Conservation (phyloP, 1,284 basidiomycete species). For the Heterobasidion irregulare region DNA sequence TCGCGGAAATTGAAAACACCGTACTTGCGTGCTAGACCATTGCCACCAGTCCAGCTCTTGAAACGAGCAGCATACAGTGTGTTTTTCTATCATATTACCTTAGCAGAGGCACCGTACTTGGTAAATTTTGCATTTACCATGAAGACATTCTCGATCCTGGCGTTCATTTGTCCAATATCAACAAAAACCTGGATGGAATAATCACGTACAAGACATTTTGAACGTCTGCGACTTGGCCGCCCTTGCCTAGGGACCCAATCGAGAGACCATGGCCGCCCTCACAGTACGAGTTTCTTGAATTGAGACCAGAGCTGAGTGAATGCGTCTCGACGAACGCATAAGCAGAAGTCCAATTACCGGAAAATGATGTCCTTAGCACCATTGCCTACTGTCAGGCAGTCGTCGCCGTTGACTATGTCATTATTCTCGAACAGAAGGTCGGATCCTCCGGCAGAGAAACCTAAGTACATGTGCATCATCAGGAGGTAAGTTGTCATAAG, state of each 20-base stretch:
- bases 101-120: background rate
- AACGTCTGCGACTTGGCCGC: conserved; percentile 42
- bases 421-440: conserved; percentile 53
- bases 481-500: background rate
- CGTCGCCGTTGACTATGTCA: conserved; percentile 49
- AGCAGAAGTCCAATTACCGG: conserved; percentile 23
- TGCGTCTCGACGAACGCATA: background rate
- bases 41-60: conserved; percentile 62
- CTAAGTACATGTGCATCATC: conserved; percentile 16
- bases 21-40: conserved; percentile 48
- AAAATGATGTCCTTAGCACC: conserved; percentile 51
- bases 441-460: conserved; percentile 48
- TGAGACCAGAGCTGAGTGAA: background rate
- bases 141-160: conserved; percentile 44
- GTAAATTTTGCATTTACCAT: conserved; percentile 29
- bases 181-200: background rate
- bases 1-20: conserved; percentile 6
- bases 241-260: conserved; percentile 49
- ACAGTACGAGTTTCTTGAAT: conserved; percentile 25
- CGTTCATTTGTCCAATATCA: background rate
- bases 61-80: conserved; percentile 53
- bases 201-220: conserved; percentile 41
- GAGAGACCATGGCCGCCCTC: conserved; percentile 54
- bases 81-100: conserved; percentile 28
- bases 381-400: conserved; percentile 50